Evolutionary conservation across 2,329 filamentous ascomycete species (phyloP).

Genomic region (Chrysoporthe austroafricana): DNA sequence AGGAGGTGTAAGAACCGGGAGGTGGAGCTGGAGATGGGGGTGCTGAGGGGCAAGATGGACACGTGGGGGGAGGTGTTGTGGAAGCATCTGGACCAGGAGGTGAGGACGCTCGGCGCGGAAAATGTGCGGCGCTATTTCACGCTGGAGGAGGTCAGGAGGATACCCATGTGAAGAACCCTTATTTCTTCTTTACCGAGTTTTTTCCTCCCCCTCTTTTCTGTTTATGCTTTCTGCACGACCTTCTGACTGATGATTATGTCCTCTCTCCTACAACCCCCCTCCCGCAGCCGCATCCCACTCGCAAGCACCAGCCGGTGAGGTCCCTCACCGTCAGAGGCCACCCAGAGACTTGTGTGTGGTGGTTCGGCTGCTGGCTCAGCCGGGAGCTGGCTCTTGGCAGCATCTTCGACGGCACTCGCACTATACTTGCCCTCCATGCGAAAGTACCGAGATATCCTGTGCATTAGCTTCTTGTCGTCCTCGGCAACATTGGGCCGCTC

Average conservation of each 20-base stretch:
- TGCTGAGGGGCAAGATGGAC: constrained; percentile 75
- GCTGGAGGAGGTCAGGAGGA: constrained; percentile 69
- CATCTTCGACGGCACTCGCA: neutral
- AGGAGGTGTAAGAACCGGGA: constrained; percentile 65
- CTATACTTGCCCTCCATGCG: neutral
- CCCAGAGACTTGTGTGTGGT: too few species aligned
- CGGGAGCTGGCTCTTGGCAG: neutral
- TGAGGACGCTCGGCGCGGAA: constrained; percentile 75
- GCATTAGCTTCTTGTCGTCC: constrained; percentile 17
- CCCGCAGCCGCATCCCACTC: too few species aligned
- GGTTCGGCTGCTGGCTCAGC: too few species aligned
- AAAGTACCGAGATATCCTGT: constrained; percentile 3
- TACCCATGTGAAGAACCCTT: constrained; percentile 62
- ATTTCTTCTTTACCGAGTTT: neutral
- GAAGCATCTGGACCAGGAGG: constrained; percentile 84
- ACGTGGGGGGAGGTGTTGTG: constrained; percentile 78
- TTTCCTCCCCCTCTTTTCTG: neutral
- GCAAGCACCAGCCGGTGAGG: too few species aligned
- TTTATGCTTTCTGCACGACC: neutral
- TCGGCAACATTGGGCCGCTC: constrained; percentile 24
- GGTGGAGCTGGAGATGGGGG: constrained; percentile 57
- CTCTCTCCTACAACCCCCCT: too few species aligned
- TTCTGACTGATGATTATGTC: too few species aligned
- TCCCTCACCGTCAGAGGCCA: too few species aligned
- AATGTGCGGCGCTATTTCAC: constrained; percentile 89